phyloP scores from a whole-genome alignment of 78 protist species.

The Tieghemostelium lacteum region DNA sequence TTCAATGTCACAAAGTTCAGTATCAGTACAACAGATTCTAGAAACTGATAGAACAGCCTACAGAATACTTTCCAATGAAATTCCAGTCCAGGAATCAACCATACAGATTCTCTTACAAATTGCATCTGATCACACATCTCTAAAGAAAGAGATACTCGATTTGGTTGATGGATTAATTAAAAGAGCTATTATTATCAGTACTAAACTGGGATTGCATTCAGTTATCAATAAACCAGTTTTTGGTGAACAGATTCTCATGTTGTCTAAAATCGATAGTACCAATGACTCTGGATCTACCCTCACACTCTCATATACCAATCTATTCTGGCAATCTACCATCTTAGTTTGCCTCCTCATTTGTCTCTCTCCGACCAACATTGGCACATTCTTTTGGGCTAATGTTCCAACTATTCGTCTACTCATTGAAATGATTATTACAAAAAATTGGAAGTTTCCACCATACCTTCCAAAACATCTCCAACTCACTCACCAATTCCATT shows the following conservation, averaged over 20 bases:
- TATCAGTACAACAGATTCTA: neutral
- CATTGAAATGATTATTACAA: slow-evolving; percentile 53
- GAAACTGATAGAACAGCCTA: slow-evolving; percentile 66
- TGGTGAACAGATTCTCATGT: neutral
- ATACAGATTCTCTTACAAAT: slow-evolving; percentile 9
- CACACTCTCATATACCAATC: neutral
- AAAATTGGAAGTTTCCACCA: slow-evolving; percentile 63
- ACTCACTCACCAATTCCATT: neutral
- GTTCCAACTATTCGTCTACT: slow-evolving; percentile 46
- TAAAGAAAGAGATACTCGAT: slow-evolving; percentile 3
- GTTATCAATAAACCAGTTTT: neutral
- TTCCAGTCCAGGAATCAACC: slow-evolving; percentile 19
- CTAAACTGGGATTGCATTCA: neutral
- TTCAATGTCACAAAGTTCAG: no score
- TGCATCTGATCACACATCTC: slow-evolving; percentile 2
- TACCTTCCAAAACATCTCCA: slow-evolving; percentile 5
- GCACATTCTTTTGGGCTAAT: slow-evolving; percentile 15
- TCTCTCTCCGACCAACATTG: slow-evolving; percentile 19
- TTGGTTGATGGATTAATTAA: slow-evolving; percentile 10
- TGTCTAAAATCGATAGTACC: slow-evolving; percentile 33
- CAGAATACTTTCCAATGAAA: slow-evolving; percentile 31
- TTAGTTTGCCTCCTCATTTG: slow-evolving; percentile 29
- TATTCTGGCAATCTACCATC: slow-evolving; percentile 57
- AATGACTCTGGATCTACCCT: no score
- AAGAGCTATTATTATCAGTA: neutral